Base-by-base conservation (phyloP, 768 basidiomycete genomes). In the Crassisporium funariophilum region DNA sequence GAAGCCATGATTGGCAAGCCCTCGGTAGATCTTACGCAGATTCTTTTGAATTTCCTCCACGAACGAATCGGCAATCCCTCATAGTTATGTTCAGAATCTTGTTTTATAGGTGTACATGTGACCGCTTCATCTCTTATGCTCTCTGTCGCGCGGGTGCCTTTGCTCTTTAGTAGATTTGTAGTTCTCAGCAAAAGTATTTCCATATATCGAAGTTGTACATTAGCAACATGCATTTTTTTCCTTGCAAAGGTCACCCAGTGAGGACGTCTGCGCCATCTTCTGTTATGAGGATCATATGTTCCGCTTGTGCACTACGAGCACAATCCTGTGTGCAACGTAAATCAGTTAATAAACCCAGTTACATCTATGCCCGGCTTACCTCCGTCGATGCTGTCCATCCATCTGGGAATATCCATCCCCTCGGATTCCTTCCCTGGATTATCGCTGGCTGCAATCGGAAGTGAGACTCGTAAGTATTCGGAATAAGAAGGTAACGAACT, bases 341-440 rank as follows among this genome's bases (percentile, higher is more conserved):
- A 23, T 22, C 6, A 38, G 37, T 12, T 20, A 3, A 19, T 19
- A 13, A 19, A 13, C 13, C 9, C 11, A 22, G 8, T 13, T 24
- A 20, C 23, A 15, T 35, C 34, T 22, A 47, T 12, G 45, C 6
- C 1, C 9, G 7, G 47, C 79, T 44, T 59, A 83, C 93, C 73
- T 88, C 84, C 0, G 92, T 93, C 0, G 88, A 88, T n/a, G 87
- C 83, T 2, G 91, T 93, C 94, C 94, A 95, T 19, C 89, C 91
- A 60, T 95, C 94, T 2, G 89, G 89, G 64, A 90, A 95, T 47
- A 91, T 79, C 81, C 85, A 86, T 2, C 81, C 81, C 19, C 68
- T 61, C 0, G 90, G 74, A 46, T 88, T 74, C 4, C 69, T 64
- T 9, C 92, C 92, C 67, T 92, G 88, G 10, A 95, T 77, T 23